Percentiles rank a stretch among this genome's conserved stretches.
Conservation (phyloP, 2,329 filamentous ascomycete species). For the Hypomyces rosellus region DNA sequence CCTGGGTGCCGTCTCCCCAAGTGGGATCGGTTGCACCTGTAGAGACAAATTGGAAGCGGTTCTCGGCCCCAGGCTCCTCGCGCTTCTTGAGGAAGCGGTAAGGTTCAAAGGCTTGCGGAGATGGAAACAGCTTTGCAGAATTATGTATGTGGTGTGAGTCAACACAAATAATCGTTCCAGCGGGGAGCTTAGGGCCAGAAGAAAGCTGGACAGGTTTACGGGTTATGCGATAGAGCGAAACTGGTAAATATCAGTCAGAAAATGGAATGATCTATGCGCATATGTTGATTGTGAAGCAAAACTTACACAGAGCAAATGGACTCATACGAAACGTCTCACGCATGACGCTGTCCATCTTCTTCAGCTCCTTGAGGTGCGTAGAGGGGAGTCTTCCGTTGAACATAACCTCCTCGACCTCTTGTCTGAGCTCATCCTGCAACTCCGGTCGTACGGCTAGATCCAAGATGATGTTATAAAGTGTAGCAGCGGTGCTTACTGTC, state of each 20-base stretch:
- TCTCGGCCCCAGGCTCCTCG: conserved; percentile 26
- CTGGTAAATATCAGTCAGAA: too few species aligned
- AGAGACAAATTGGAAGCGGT: conserved; percentile 38
- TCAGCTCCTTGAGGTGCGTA: conserved; percentile 21
- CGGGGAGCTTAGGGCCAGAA: conserved; percentile 36
- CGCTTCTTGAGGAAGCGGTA: conserved; percentile 38
- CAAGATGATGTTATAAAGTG: too few species aligned
- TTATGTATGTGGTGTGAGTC: conserved; percentile 6
- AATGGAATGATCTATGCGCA: too few species aligned
- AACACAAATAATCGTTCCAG: conserved; percentile 31
- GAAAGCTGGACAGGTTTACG: conserved; percentile 38
- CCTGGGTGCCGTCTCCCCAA: conserved; percentile 49
- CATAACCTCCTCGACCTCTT: too few species aligned
- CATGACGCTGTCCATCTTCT: conserved; percentile 44
- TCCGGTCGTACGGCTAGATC: too few species aligned
- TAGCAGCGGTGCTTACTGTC: too few species aligned
- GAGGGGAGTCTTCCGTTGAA: too few species aligned
- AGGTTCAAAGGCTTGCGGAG: conserved; percentile 35
- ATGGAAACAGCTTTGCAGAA: background rate
- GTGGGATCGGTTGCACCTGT: conserved; percentile 40
- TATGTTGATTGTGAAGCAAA: too few species aligned
- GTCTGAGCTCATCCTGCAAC: too few species aligned
- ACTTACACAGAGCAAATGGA: too few species aligned
- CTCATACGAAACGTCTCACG: conserved; percentile 27
- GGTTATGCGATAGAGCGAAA: conserved; percentile 27